These are phyloP conservation scores for Carex kokanica DNA, from an alignment of 176 grass and related monocot genomes.

Conservation along the genomic window DNA sequence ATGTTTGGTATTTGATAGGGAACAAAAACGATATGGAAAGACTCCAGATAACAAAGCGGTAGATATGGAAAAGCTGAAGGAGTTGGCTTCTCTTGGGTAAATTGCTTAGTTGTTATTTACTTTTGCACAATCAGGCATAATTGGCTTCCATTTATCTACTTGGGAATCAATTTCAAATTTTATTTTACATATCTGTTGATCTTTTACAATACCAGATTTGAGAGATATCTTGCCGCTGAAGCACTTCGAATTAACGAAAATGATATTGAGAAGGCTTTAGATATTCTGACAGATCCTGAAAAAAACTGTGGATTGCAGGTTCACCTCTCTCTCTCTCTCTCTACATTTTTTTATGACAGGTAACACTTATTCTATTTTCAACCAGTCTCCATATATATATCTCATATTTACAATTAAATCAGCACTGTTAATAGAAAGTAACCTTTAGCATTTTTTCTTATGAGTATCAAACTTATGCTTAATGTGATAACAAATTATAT, in stretches of 20 bases:
- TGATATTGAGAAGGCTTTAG: conserved; percentile 71
- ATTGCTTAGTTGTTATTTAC: not conserved
- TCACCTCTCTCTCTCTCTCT: not conserved
- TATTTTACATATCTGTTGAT: not conserved
- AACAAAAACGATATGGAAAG: conserved; percentile 71
- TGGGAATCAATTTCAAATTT: not conserved
- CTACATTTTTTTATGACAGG: not conserved
- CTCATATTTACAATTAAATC: not conserved
- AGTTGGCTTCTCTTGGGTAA: conserved; percentile 77
- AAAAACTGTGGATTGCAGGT: conserved; percentile 76
- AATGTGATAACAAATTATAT: no score
- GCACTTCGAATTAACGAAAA: conserved; percentile 85
- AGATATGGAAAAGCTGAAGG: conserved; percentile 71
- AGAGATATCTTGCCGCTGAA: conserved; percentile 79
- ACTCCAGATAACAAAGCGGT: conserved; percentile 77
- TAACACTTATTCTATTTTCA: not conserved
- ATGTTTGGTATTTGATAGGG: conserved; percentile 34
- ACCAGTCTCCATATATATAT: not conserved
- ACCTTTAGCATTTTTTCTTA: not conserved
- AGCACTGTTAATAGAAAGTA: not conserved
- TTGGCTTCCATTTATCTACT: not conserved
- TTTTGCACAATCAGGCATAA: not conserved
- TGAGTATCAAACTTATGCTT: not conserved
- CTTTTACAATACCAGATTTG: conserved; percentile 43
- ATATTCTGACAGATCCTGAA: conserved; percentile 91